Percentiles rank a stretch among this genome's conserved stretches.
phyloP scores from a whole-genome alignment of 2,329 filamentous ascomycete species.

The Trichoderma sp. region DNA sequence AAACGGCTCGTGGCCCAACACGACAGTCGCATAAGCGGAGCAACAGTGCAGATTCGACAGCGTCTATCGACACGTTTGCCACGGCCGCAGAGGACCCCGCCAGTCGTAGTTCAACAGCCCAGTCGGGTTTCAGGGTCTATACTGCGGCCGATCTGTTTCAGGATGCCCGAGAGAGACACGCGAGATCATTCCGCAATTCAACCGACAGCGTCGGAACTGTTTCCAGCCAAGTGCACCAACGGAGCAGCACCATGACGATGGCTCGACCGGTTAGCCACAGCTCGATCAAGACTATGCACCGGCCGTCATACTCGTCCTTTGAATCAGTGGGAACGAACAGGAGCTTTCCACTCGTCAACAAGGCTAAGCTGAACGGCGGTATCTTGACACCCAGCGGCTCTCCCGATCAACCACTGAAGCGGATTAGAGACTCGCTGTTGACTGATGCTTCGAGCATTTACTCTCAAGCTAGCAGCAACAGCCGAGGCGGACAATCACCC shows the following conservation, averaged over 20 bases:
- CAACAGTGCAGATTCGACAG: constrained; percentile 51
- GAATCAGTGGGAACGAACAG: constrained; percentile 60
- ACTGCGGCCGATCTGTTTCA: constrained; percentile 27
- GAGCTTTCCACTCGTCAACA: constrained; percentile 63
- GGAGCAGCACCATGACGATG: constrained; percentile 38
- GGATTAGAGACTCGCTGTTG: constrained; percentile 51
- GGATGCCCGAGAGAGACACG: constrained; percentile 28
- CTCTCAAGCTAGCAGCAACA: constrained; percentile 36
- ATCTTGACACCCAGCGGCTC: constrained; percentile 51
- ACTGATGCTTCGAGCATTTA: constrained; percentile 48
- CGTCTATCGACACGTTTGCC: constrained; percentile 56
- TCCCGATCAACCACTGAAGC: constrained; percentile 51
- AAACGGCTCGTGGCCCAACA: constrained; percentile 57
- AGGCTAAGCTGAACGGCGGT: constrained; percentile 47
- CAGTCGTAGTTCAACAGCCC: constrained; percentile 39
- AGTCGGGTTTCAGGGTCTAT: constrained; percentile 27
- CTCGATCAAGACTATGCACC: constrained; percentile 45
- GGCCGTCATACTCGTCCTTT: constrained; percentile 58
- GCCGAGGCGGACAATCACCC: constrained; percentile 36
- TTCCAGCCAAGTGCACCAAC: constrained; percentile 27
- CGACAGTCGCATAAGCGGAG: constrained; percentile 37
- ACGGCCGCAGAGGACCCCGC: constrained; percentile 55
- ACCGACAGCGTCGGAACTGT: constrained; percentile 31
- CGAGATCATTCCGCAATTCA: constrained; percentile 31
- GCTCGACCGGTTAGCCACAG: constrained; percentile 47